phyloP scores from a whole-genome alignment of 2,329 filamentous ascomycete species.

The Cladosporium sp. region DNA sequence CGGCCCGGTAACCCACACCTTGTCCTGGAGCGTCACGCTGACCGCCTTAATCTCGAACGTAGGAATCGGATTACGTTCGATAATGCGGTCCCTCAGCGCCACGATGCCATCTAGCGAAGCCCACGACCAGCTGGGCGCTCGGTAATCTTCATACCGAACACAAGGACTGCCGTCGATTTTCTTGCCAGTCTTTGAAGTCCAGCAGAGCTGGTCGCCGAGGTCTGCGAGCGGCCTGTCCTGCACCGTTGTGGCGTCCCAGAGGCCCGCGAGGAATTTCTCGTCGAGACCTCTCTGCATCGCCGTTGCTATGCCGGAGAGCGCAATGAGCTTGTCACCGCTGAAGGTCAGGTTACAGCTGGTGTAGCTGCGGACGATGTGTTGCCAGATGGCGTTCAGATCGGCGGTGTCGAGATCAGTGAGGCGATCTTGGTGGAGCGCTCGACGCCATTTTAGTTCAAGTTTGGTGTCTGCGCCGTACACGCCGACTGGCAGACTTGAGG shows the following conservation, averaged over 20 bases:
- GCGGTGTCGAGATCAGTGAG: neutral
- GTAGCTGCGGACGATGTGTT: conserved; percentile 3
- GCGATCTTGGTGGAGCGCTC: neutral
- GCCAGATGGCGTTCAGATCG: conserved; percentile 1
- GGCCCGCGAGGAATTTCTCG: neutral
- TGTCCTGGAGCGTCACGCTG: neutral
- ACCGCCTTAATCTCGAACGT: neutral
- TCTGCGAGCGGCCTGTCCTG: neutral
- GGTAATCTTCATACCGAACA: neutral
- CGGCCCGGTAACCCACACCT: neutral
- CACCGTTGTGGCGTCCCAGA: neutral
- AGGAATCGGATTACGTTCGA: neutral
- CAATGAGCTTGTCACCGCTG: conserved; percentile 1
- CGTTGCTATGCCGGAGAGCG: neutral
- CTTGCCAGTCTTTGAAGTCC: neutral
- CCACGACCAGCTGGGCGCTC: conserved; percentile 6
- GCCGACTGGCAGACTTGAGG: neutral
- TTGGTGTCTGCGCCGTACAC: neutral
- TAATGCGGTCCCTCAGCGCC: neutral
- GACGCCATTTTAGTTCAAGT: neutral
- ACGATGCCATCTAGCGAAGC: neutral
- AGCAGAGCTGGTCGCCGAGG: conserved; percentile 2
- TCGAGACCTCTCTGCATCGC: neutral
- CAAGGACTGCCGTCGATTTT: neutral
- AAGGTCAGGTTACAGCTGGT: conserved; percentile 8